Evolutionary conservation across 352 stramenopile species (phyloP).

Genomic region (Phytophthora vignae): DNA sequence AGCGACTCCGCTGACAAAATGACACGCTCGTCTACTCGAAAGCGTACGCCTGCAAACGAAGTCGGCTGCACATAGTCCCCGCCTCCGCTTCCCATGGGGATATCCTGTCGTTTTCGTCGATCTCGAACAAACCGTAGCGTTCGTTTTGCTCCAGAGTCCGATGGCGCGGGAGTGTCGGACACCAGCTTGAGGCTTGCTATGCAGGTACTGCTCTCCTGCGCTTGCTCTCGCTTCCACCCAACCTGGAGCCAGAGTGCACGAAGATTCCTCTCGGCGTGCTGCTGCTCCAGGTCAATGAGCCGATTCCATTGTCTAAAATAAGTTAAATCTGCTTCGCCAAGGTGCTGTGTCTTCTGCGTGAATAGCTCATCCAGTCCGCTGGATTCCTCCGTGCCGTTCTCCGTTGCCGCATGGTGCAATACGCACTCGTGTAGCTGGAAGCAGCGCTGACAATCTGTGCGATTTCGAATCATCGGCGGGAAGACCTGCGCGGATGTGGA

Average conservation of each 20-base stretch:
- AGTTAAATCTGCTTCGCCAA: conserved; percentile 53
- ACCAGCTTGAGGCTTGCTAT: conserved; percentile 64
- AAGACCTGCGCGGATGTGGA: conserved; percentile 59
- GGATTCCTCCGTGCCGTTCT: conserved; percentile 72
- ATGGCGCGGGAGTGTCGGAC: conserved; percentile 43
- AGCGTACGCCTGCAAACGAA: conserved; percentile 63
- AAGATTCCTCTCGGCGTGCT: conserved; percentile 73
- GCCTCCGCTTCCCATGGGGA: not conserved
- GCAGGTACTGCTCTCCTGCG: conserved; percentile 59
- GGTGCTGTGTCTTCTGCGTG: conserved; percentile 59
- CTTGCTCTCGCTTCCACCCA: conserved; percentile 64
- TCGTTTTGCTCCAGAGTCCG: conserved; percentile 46
- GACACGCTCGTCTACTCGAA: conserved; percentile 75
- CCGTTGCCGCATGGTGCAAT: conserved; percentile 81
- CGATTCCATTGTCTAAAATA: conserved; percentile 85
- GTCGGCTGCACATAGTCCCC: conserved; percentile 22
- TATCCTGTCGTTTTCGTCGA: conserved; percentile 30
- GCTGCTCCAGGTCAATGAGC: conserved; percentile 80
- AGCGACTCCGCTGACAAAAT: conserved; percentile 80
- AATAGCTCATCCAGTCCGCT: conserved; percentile 81
- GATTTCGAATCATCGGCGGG: conserved; percentile 77
- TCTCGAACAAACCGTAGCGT: conserved; percentile 65
- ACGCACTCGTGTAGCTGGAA: conserved; percentile 89
- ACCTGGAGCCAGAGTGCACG: conserved; percentile 73
- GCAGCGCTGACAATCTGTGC: conserved; percentile 76